phyloP scores from a whole-genome alignment of 768 basidiomycete genomes.

The Lentinus brumalis region DNA sequence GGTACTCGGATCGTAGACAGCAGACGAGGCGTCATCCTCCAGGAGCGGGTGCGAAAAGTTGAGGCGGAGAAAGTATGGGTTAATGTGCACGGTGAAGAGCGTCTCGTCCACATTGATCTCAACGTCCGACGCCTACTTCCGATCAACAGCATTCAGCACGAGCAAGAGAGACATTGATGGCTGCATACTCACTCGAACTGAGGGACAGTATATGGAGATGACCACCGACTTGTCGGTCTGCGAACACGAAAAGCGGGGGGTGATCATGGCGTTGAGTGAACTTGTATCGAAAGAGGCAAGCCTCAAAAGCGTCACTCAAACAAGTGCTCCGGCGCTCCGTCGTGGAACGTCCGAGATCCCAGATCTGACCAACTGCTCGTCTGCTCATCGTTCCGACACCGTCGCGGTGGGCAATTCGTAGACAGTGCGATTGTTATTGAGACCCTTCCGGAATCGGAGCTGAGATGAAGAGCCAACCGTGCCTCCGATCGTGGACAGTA shows the following conservation, averaged over 20 bases:
- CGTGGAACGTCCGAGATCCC: conserved; percentile 7
- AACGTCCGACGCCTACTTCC: conserved; percentile 73
- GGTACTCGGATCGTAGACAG: conserved; percentile 73
- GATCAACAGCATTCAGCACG: conserved; percentile 13
- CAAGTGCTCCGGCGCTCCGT: conserved; percentile 13
- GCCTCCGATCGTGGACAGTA: not conserved
- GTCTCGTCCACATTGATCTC: conserved; percentile 77
- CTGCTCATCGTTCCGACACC: not conserved
- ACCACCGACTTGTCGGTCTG: conserved; percentile 35
- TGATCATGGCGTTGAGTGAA: conserved; percentile 34
- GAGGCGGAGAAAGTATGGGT: conserved; percentile 83
- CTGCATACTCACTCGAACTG: conserved; percentile 34
- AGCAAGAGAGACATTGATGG: not conserved
- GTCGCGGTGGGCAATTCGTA: not conserved
- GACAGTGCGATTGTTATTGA: not conserved
- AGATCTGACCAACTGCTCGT: conserved; percentile 2
- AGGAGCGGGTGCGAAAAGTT: conserved; percentile 68
- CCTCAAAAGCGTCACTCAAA: not conserved
- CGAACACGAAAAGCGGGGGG: conserved; percentile 40
- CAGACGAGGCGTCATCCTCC: conserved; percentile 69
- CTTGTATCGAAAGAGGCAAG: not conserved
- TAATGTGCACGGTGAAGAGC: conserved; percentile 72
- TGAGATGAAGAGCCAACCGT: conserved; percentile 1
- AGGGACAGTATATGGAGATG: conserved; percentile 37
- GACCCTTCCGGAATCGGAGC: not conserved